Evolutionary conservation across 495 filamentous ascomycete species (phyloP), one percentile per base, ranked within the genome.

Genomic region (Beverwykella pulmonaria): DNA sequence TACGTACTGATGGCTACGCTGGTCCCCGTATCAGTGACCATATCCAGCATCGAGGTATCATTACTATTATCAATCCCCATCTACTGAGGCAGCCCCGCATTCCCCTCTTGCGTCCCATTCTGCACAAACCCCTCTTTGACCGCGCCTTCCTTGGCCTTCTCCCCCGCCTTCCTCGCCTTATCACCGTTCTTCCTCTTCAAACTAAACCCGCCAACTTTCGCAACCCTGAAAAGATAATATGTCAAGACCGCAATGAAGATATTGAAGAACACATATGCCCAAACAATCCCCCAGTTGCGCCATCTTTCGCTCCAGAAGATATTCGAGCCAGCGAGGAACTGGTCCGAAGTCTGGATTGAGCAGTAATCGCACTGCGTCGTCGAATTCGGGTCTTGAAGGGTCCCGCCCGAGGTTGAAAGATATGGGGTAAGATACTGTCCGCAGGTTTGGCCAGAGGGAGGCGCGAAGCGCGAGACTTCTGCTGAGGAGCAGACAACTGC

Each of bases 211-310:
- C 83, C 50, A 26, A 34, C n/a, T 82, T 92, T 92, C 17, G 90
- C 90, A 53, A 96, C 88, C 3, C 92, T 80, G 5, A 84, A 82
- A 56, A 92, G 74, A 89, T 90, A 96, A 76, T 96, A 97, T 19
- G 95, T 72, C 36, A 82, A 80, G 14, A 93, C 73, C 0, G 90
- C 92, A 25, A 75, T 87, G n/a, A 79, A 69, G 58, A 93, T 77
- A 74, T 97, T 97, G 77, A 94, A 91, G 19, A 82, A 75, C 58
- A 93, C 81, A 71, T 86, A 95, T 0, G 78, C 86, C 76, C 82
- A 94, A 69, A 88, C 74, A 32, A 90, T 78, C 15, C 89, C 90
- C 63, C 91, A 87, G 72, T 92, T 52, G 12, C 88, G 81, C 88
- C 88, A 90, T 52, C 85, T 76, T 19, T 88, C 81, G 1, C 63